Base-by-base conservation (phyloP, 768 basidiomycete species). In the Phylloporus rhodoxanthus region DNA sequence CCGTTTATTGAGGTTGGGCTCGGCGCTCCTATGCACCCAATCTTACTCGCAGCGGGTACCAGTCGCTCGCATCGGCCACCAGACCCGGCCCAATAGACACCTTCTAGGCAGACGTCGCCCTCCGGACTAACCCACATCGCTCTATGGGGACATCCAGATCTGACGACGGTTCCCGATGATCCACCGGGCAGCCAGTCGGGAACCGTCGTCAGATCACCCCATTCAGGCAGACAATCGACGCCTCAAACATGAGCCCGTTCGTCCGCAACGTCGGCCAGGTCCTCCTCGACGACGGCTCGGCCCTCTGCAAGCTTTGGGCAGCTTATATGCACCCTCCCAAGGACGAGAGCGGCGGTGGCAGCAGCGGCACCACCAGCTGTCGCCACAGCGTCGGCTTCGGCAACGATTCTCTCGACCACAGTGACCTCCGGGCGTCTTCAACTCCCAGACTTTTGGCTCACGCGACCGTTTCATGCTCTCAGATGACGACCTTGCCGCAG, bases 161-260 rank as follows among this genome's bases (percentile, higher is more conserved):
- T n/a, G n/a, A n/a, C n/a, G n/a, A n/a, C n/a, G n/a, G n/a, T n/a
- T n/a, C n/a, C n/a, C n/a, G n/a, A n/a, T n/a, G n/a, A n/a, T n/a
- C 79, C 81, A 37, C 78, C 83, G 52, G 76, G 68, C 50, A 67
- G 55, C n/a, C 39, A 82, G 80, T 73, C 82, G 84, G 80, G 80
- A 58, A 72, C 76, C 51, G 62, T 75, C 50, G 80, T 73, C 50
- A 72, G 75, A 64, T 82, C 80, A 23, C 75, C 80, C 43, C 69
- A 70, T 67, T 69, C 57, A 67, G 68, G 54, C 69, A 73, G 51
- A 61, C 73, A 28, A 66, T 67, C 20, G 77, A 90, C 66, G 67
- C 79, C 36, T 85, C 87, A 26, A 91, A 91, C 64, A 86, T 88
- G 78, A 83, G 80, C 55, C 90, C 89, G 0, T 91, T 92, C 63